Conservation (phyloP, 1,139 yeast species). For the Magnusiomyces paraingens region DNA sequence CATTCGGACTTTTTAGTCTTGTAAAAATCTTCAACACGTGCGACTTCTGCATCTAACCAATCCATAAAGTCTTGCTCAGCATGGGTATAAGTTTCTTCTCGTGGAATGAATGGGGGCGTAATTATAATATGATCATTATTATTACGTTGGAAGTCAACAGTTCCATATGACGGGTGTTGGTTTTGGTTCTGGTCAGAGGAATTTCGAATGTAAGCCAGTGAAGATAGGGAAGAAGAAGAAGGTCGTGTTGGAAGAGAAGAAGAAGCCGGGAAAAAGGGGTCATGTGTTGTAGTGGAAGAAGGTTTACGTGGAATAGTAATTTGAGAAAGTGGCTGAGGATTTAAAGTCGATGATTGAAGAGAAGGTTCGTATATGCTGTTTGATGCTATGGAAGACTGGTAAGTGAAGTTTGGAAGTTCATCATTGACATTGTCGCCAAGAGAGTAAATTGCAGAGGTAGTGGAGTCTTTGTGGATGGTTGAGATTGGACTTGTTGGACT, state of each 20-base stretch:
- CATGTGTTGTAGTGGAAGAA: too few relatives aligned
- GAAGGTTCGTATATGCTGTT: too few relatives aligned
- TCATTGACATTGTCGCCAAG: not conserved
- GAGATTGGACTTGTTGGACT: slow-evolving; percentile 7
- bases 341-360: too few relatives aligned
- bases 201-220: not conserved
- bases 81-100: slow-evolving; percentile 17
- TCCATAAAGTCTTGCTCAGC: slow-evolving; percentile 42
- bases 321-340: too few relatives aligned
- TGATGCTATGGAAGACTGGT: too few relatives aligned
- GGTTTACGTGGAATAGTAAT: too few relatives aligned
- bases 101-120: not conserved
- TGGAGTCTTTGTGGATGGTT: slow-evolving; percentile 15
- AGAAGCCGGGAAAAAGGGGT: too few relatives aligned
- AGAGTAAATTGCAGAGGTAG: slow-evolving; percentile 6
- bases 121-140: too few relatives aligned
- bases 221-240: too few relatives aligned
- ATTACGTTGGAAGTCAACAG: not conserved
- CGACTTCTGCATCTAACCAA: slow-evolving; percentile 58
- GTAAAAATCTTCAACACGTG: slow-evolving; percentile 56
- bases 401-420: too few relatives aligned
- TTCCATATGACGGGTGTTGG: slow-evolving; percentile 6
- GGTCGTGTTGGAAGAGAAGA: too few relatives aligned
- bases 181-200: slow-evolving; percentile 3
- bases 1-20: slow-evolving; percentile 54